Evolutionary conservation across 192 early-diverging fungal genomes (phyloP).

Genomic region (Polychytrium aggregatum): DNA sequence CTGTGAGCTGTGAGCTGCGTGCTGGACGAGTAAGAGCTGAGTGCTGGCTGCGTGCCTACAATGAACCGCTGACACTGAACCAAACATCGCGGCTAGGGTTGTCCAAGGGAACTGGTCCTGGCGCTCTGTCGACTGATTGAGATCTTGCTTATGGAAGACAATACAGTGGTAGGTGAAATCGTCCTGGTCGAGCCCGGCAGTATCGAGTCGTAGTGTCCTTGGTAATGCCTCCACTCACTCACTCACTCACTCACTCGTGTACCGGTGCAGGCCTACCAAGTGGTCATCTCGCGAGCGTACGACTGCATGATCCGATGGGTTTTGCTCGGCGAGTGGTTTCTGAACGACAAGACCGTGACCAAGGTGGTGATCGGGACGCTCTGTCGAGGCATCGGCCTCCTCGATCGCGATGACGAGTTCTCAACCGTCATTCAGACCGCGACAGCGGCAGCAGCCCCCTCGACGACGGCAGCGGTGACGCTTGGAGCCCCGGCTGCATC

Average conservation of each 20-base stretch:
- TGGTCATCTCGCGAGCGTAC: conserved; percentile 56
- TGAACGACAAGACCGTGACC: conserved; percentile 56
- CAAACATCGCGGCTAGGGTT: conserved; percentile 28
- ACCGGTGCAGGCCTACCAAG: conserved; percentile 31
- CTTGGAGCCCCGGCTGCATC: not conserved
- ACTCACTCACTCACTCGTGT: not conserved
- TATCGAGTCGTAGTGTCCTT: not conserved
- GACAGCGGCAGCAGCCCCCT: not conserved
- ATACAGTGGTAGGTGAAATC: conserved; percentile 32
- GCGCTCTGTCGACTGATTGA: conserved; percentile 64
- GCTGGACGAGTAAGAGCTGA: too few species aligned
- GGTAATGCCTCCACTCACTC: not conserved
- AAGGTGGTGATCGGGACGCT: conserved; percentile 56
- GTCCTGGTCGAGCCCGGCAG: not conserved
- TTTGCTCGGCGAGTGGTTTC: conserved; percentile 64
- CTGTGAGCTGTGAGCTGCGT: too few species aligned
- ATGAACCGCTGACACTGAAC: not conserved
- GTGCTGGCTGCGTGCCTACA: too few species aligned
- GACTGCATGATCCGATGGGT: conserved; percentile 69
- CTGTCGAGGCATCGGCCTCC: conserved; percentile 54
- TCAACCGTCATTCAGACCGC: conserved; percentile 5
- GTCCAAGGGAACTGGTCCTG: conserved; percentile 56
- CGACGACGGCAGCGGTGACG: not conserved
- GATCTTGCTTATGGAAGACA: conserved; percentile 38
- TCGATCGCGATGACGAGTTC: conserved; percentile 48